Percentiles rank a stretch among this genome's conserved stretches.
phyloP scores from a whole-genome alignment of 371 early-diverging fungal species.

The Coemansia sp. region DNA sequence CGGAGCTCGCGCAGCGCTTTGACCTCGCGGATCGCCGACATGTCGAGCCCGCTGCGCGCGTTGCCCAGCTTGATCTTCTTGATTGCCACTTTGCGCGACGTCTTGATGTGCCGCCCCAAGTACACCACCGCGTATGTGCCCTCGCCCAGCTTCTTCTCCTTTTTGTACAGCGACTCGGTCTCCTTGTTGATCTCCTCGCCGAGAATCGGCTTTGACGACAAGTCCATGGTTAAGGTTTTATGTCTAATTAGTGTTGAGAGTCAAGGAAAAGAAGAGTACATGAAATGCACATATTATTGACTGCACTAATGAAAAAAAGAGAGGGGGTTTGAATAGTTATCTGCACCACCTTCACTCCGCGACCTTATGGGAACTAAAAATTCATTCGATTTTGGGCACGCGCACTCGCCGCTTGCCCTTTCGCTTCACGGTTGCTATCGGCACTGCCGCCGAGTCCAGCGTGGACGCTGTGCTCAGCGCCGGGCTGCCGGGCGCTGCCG shows the following conservation, averaged over 20 bases:
- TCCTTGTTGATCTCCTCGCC: slow-evolving; percentile 58
- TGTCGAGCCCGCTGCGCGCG: slow-evolving; percentile 86
- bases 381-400: slow-evolving; percentile 40
- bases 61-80: slow-evolving; percentile 94
- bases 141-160: slow-evolving; percentile 88
- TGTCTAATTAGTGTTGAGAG: too few species aligned
- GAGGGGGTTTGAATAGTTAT: too few species aligned
- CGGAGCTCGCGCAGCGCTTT: slow-evolving; percentile 90
- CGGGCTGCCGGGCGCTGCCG: slow-evolving; percentile 5
- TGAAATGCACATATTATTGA: not conserved
- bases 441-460: slow-evolving; percentile 4
- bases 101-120: slow-evolving; percentile 61
- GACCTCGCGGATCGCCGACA: slow-evolving; percentile 97
- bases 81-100: slow-evolving; percentile 80
- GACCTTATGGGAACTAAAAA: not conserved
- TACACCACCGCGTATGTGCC: slow-evolving; percentile 96
- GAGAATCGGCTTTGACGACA: slow-evolving; percentile 35
- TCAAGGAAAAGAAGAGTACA: too few species aligned
- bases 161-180: slow-evolving; percentile 69
- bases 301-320: not conserved
- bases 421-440: slow-evolving; percentile 37
- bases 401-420: slow-evolving; percentile 50
- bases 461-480: slow-evolving; percentile 10
- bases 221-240: not conserved
- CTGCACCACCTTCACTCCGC: too few species aligned